Percentiles rank a stretch among this genome's conserved stretches.
Conservation (phyloP, 1,284 basidiomycete species). For the Macrocystidia cucumis region DNA sequence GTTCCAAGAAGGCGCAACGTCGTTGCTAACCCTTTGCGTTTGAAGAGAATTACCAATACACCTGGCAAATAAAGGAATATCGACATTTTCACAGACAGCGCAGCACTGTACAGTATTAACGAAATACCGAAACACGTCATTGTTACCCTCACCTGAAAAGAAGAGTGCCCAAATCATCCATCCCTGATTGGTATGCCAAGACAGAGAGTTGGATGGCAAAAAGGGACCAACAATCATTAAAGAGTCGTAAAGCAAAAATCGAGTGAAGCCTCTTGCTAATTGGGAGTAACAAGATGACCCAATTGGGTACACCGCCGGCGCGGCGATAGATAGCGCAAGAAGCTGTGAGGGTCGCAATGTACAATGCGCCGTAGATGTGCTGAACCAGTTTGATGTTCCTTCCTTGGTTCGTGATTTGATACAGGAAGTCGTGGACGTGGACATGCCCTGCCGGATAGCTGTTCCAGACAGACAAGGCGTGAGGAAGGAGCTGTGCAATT, state of each 20-base stretch:
- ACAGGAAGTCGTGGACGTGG: constrained; percentile 74
- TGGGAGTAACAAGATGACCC: constrained; percentile 69
- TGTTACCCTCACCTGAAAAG: constrained; percentile 60
- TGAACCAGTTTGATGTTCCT: constrained; percentile 64
- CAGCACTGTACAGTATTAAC: constrained; percentile 42
- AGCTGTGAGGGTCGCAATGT: constrained; percentile 57
- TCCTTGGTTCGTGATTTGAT: constrained; percentile 58
- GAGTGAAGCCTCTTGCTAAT: constrained; percentile 94
- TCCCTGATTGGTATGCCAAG: constrained; percentile 49
- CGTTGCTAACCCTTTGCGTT: constrained; percentile 55
- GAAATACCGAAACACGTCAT: neutral
- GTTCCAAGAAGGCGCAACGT: constrained; percentile 48
- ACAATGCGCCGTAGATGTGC: constrained; percentile 71
- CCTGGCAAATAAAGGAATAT: constrained; percentile 90
- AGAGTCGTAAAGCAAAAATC: constrained; percentile 86
- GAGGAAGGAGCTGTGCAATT: neutral
- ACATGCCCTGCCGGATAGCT: constrained; percentile 96
- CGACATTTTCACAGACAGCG: constrained; percentile 96
- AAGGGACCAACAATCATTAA: constrained; percentile 93
- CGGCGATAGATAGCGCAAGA: constrained; percentile 65
- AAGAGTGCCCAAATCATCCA: constrained; percentile 56
- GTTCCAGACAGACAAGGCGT: constrained; percentile 6
- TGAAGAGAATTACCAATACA: constrained; percentile 74
- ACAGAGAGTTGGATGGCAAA: constrained; percentile 53
- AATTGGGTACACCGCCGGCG: constrained; percentile 68